A percentile compares a stretch with the other conserved stretches of the same genome.
Conservation (phyloP, 768 basidiomycete genomes). For the Amanita subjunquillea region DNA sequence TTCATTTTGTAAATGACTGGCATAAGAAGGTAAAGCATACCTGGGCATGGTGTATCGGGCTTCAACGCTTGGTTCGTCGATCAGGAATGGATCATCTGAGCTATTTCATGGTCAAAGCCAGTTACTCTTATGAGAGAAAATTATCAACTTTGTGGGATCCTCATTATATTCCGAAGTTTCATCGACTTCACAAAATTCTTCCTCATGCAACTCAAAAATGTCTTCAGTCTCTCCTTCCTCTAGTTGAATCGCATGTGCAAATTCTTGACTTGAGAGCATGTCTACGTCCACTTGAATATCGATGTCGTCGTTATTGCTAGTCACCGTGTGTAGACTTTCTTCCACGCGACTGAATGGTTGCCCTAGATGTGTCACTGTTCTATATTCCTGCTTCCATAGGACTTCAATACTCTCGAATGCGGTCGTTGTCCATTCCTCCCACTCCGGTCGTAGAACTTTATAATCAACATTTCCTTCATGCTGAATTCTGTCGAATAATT, state of each 20-base stretch:
- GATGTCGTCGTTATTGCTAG: constrained; percentile 12
- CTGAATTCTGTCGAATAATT: constrained; percentile 53
- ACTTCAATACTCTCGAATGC: constrained; percentile 86
- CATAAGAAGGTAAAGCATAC: not conserved
- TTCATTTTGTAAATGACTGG: not conserved
- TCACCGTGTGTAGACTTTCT: not conserved
- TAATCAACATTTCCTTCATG: constrained; percentile 21
- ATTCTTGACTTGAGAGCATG: constrained; percentile 41
- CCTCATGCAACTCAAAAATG: constrained; percentile 4
- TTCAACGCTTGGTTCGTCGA: not conserved
- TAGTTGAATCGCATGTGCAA: constrained; percentile 19
- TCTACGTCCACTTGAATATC: constrained; percentile 36
- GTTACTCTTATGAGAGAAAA: not conserved
- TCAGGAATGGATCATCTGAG: not conserved
- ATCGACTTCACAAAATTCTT: constrained; percentile 6
- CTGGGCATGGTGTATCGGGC: not conserved
- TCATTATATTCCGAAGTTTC: not conserved
- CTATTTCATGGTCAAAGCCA: not conserved
- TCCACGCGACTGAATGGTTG: not conserved
- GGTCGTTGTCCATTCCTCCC: constrained; percentile 76
- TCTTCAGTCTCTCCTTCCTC: constrained; percentile 14
- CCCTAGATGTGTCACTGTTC: constrained; percentile 42
- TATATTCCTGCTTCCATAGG: constrained; percentile 63
- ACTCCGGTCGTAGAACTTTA: constrained; percentile 20
- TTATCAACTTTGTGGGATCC: not conserved